Conservation (phyloP, 2,329 filamentous ascomycete species). For the Drechslerella dactyloides region DNA sequence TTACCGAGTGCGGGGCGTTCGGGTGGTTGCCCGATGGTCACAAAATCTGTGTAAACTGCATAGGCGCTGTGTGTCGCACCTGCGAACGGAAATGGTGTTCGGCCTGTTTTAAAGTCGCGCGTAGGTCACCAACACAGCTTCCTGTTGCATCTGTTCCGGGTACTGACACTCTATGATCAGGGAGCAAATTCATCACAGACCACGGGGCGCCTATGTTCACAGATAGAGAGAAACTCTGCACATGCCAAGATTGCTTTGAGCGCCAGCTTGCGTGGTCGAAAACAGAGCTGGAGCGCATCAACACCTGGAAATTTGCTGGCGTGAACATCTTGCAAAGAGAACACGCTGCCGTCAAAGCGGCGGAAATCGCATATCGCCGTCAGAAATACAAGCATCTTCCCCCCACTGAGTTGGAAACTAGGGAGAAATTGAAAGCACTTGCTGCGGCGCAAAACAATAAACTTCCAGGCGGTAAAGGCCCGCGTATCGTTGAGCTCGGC, state of each 20-base stretch:
- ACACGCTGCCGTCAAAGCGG: constrained; percentile 1
- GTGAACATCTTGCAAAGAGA: constrained; percentile 27
- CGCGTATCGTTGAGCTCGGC: constrained; percentile 5
- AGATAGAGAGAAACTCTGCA: constrained; percentile 15
- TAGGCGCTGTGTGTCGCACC: constrained; percentile 16
- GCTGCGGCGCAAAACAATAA: too few species aligned
- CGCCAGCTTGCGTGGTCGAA: constrained; percentile 31
- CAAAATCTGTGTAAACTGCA: constrained; percentile 21
- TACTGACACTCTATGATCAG: constrained; percentile 2
- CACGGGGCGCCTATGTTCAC: constrained; percentile 10
- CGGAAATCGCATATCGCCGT: not conserved
- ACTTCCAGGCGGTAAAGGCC: not conserved
- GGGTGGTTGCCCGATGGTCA: not conserved
- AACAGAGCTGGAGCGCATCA: constrained; percentile 19
- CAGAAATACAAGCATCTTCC: not conserved
- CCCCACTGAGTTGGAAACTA: not conserved
- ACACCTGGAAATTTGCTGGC: constrained; percentile 30
- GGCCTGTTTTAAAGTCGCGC: constrained; percentile 14
- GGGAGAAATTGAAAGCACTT: not conserved
- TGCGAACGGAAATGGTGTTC: constrained; percentile 25
- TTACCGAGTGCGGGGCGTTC: constrained; percentile 1
- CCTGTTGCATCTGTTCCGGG: constrained; percentile 1
- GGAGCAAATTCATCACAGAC: constrained; percentile 13
- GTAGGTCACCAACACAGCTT: constrained; percentile 22
- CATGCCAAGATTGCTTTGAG: constrained; percentile 41